Evolutionary conservation across 305 asterid genomes (phyloP), one percentile per base, ranked within the genome.

Genomic region (Fraxinus greggii): DNA sequence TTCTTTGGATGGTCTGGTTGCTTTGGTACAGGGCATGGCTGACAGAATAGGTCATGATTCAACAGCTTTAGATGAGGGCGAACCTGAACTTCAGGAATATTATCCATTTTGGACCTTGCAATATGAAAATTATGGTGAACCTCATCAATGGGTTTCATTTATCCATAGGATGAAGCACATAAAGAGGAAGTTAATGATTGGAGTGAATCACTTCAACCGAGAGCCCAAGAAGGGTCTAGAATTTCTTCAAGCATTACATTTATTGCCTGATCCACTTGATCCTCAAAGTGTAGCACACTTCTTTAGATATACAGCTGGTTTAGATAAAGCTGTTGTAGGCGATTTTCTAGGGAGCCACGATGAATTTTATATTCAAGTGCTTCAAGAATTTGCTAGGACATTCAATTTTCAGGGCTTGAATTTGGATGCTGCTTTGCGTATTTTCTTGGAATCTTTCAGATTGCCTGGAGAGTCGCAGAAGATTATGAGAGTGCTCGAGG

Each of bases 391-490:
- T 84, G 92, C 98, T 1, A 89, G 91, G 86, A 90, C 92, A 78
- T 95, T 92, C 81, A 94, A 95, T 90, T 95, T 94, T 77, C 90
- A 83, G 78, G 85, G 83, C 85, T 90, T 92, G 95, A 94, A 91
- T 86, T 89, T 94, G 86, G 98, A 95, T 82, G 89, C 88, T 83
- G 99, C 99, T 32, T 84, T 95, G 89, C 97, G 98, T 61, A 85
- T 94, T 80, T 90, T 95, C 86, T 88, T 95, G 89, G 98, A 94
- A 83, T 92, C 96, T 35, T 95, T 95, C 86, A 87, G 97, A 86
- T 87, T 95, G 88, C 99, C 99, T 69, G 98, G 99, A 75, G 99
- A 95, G 77, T 94, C 99, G 81, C 99, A 95, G 88, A 95, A 95
- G 90, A 95, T 95, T 85, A 98, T 92, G 79, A 92, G 98, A 88